Conservation (phyloP, 2,329 filamentous ascomycete species). For the Alternaria sp. region DNA sequence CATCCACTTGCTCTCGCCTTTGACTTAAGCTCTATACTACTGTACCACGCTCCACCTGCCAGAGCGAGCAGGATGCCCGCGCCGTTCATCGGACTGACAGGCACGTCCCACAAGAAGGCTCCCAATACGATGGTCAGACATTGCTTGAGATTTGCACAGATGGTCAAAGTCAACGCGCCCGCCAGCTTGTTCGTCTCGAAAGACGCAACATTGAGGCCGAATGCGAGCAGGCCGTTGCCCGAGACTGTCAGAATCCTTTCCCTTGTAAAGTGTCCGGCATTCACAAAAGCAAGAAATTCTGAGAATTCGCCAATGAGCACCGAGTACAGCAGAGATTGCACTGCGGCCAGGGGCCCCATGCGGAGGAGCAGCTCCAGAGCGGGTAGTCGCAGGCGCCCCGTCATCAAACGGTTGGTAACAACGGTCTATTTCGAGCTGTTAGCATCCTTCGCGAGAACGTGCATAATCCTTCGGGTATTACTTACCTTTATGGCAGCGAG, state of each 20-base stretch:
- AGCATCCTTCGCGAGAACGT: not conserved
- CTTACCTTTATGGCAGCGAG: conserved; percentile 4
- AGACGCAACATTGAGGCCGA: not conserved
- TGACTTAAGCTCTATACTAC: not conserved
- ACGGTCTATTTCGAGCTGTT: not conserved
- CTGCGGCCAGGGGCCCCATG: conserved; percentile 3
- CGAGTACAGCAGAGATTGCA: conserved; percentile 5
- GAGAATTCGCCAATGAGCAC: conserved; percentile 4
- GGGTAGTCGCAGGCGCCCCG: conserved; percentile 1
- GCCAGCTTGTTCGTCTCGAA: conserved; percentile 6
- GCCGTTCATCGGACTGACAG: conserved; percentile 2
- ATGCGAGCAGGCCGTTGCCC: conserved; percentile 1
- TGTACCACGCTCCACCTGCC: conserved; percentile 3
- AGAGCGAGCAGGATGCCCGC: conserved; percentile 3
- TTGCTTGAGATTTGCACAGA: conserved; percentile 5
- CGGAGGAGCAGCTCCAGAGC: conserved; percentile 4
- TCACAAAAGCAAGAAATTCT: not conserved
- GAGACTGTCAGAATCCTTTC: not conserved
- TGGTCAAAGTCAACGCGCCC: conserved; percentile 4
- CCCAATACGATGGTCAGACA: conserved; percentile 2
- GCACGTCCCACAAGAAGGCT: conserved; percentile 3
- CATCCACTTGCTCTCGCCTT: conserved; percentile 1
- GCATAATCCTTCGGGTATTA: not conserved
- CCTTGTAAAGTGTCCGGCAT: not conserved
- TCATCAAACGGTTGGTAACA: conserved; percentile 6